Conservation (phyloP, 2,329 filamentous ascomycete species). For the Xylariaceae sp. region DNA sequence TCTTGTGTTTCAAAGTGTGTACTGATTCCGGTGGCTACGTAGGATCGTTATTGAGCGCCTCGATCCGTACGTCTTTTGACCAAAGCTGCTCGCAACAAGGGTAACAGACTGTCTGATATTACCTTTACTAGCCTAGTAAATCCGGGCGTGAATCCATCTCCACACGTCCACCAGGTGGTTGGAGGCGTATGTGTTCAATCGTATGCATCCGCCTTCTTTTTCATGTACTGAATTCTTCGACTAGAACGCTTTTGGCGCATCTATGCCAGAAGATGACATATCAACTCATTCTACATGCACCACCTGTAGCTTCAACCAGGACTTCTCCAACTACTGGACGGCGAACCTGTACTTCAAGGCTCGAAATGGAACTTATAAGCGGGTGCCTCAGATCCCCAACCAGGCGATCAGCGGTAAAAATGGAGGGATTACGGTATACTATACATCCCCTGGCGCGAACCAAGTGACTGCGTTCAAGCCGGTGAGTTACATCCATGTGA, state of each 20-base stretch:
- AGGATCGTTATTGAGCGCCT: slow-evolving; percentile 28
- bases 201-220: neutral
- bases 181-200: slow-evolving; percentile 19
- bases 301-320: slow-evolving; percentile 44
- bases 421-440: slow-evolving; percentile 42
- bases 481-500: slow-evolving; percentile 48
- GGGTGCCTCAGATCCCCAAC: slow-evolving; percentile 32
- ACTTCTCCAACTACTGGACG: slow-evolving; percentile 43
- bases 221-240: slow-evolving; percentile 34
- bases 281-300: slow-evolving; percentile 35
- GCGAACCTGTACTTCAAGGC: slow-evolving; percentile 41
- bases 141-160: slow-evolving; percentile 28
- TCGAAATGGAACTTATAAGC: slow-evolving; percentile 34
- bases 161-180: slow-evolving; percentile 31
- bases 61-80: slow-evolving; percentile 21
- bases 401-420: slow-evolving; percentile 27
- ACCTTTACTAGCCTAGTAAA: slow-evolving; percentile 28
- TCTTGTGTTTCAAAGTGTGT: neutral
- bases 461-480: slow-evolving; percentile 47
- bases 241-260: slow-evolving; percentile 28
- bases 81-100: neutral
- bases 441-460: slow-evolving; percentile 41
- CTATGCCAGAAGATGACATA: slow-evolving; percentile 25
- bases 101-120: slow-evolving; percentile 5
- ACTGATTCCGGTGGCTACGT: slow-evolving; percentile 36